Percentiles rank a stretch among this genome's conserved stretches.
phyloP scores from a whole-genome alignment of 2,329 filamentous ascomycete genomes.

The Aspergillus niger region DNA sequence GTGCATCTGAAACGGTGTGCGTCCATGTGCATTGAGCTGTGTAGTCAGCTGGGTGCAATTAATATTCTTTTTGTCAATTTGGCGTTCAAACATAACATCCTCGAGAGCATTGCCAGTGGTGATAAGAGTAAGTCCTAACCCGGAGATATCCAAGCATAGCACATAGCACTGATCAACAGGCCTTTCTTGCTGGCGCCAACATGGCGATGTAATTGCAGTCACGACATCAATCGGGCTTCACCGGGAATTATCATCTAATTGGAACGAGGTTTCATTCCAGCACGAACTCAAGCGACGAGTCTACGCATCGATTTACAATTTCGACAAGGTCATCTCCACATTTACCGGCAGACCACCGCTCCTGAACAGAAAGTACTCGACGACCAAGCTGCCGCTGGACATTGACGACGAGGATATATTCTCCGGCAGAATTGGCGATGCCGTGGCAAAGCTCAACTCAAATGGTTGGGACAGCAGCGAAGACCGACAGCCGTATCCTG shows the following conservation, averaged over 20 bases:
- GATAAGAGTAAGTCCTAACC: constrained; percentile 1
- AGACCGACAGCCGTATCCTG: not conserved
- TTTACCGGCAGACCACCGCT: constrained; percentile 3
- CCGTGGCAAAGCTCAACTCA: not conserved
- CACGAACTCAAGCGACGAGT: constrained; percentile 6
- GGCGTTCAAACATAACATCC: constrained; percentile 8
- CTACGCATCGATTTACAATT: constrained; percentile 8
- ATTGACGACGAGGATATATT: constrained; percentile 8
- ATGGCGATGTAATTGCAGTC: not conserved
- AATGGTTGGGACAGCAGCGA: not conserved
- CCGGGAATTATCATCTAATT: not conserved
- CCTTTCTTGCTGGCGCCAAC: constrained; percentile 1
- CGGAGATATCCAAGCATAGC: not conserved
- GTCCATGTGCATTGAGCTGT: constrained; percentile 4
- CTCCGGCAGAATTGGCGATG: not conserved
- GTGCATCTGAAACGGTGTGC: constrained; percentile 7
- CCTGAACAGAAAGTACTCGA: constrained; percentile 3
- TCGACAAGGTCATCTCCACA: constrained; percentile 10
- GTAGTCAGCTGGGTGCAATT: not conserved
- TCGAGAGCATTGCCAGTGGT: constrained; percentile 3
- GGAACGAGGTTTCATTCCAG: constrained; percentile 2
- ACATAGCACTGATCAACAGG: not conserved
- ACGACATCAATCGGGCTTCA: constrained; percentile 6
- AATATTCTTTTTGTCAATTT: constrained; percentile 1
- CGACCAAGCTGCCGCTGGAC: not conserved